Base-by-base conservation (phyloP, 192 early-diverging fungal genomes). In the Entomortierella lignicola region DNA sequence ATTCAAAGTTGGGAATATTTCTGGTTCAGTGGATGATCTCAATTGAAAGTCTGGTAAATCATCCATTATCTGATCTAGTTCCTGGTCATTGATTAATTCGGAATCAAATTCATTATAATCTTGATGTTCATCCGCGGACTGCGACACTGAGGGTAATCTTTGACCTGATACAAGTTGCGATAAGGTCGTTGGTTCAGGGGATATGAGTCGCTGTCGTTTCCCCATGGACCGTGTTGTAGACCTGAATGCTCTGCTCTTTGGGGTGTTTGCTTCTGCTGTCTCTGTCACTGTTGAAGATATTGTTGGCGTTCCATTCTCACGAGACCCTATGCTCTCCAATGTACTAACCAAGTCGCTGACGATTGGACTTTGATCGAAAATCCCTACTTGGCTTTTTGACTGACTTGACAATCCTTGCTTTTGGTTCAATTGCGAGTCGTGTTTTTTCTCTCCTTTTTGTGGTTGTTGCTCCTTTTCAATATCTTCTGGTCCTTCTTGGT, bases 101-200 rank as follows among this genome's bases (percentile, higher is more conserved):
- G 31, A n/a, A 8, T 57, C 55, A n/a, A 34, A 4, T 29, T 23
- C 27, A 26, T 26, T 6, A 54, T 2, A 17, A 25, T 7, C 15
- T 4, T 54, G 10, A 2, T 54, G 8, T 6, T 25, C 52, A 10
- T 29, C 52, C 15, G 27, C 26, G 20, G 55, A 34, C 7, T 34
- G 31, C 8, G 55, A 57, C 6, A 57, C 55, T 34, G 55, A 57
- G 8, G 55, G 55, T 18, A 57, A 8, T 13, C 55, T 8, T 57
- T 57, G 55, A 20, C 55, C 55, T 8, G 55, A 31, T 5, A 32
- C 15, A 57, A 57, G 26, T 23, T 57, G 55, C n/a, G 55, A 57
- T 17, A 57, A 34, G 6, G 55, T 57, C 20, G 55, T 57, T 7
- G 55, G 55, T 6, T 57, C 55, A 23, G 55, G 44, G n/a, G n/a